A percentile compares a stretch with the other conserved stretches of the same genome.
Evolutionary conservation across 306 rosid species (phyloP).

Genomic region (Quillaja saponaria): DNA sequence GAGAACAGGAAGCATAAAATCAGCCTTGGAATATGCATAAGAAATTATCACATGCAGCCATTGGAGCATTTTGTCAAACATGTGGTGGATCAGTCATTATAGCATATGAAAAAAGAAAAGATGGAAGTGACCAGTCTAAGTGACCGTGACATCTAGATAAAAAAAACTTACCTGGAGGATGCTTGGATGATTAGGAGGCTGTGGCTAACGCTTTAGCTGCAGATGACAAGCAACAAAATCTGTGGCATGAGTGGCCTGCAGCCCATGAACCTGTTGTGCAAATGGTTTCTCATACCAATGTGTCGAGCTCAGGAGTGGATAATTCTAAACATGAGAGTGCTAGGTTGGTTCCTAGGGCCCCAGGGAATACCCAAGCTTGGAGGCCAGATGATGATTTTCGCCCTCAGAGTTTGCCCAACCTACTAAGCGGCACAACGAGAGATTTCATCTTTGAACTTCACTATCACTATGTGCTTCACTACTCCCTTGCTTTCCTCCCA

Average conservation of each 20-base stretch:
- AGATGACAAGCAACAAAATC: constrained; percentile 54
- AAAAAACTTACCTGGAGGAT: too few species aligned
- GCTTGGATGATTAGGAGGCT: constrained; percentile 99
- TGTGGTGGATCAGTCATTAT: too few species aligned
- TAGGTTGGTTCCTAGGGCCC: constrained; percentile 42
- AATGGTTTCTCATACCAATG: constrained; percentile 31
- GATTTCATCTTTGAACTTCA: too few species aligned
- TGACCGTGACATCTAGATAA: too few species aligned
- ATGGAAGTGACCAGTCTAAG: too few species aligned
- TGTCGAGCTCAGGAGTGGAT: constrained; percentile 32
- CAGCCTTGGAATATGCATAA: too few species aligned
- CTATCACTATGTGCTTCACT: too few species aligned
- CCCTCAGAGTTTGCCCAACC: constrained; percentile 86
- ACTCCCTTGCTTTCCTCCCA: too few species aligned
- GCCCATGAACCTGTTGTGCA: constrained; percentile 37
- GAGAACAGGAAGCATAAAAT: too few species aligned
- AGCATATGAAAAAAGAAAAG: too few species aligned
- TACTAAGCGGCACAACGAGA: constrained; percentile 83
- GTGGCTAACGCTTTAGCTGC: constrained; percentile 95
- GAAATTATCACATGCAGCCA: too few species aligned
- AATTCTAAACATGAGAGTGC: constrained; percentile 39
- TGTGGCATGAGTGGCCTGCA: constrained; percentile 36
- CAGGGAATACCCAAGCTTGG: constrained; percentile 69
- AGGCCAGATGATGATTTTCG: constrained; percentile 89
- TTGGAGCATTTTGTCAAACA: too few species aligned